phyloP scores from a whole-genome alignment of 257 asterid genomes.

The Solanum chiquidenum region DNA sequence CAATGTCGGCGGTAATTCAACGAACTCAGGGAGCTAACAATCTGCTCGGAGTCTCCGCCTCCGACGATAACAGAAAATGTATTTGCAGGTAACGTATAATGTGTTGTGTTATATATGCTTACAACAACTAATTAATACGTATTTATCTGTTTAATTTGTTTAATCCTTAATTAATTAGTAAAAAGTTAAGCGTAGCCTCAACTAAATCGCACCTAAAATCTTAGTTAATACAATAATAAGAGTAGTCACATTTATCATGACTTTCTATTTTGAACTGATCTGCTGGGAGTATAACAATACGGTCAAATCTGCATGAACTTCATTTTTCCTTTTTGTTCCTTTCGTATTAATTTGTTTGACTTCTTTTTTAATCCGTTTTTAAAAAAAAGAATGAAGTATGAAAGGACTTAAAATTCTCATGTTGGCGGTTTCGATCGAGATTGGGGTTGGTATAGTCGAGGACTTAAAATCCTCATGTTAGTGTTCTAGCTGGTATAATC shows the following conservation, averaged over 20 bases:
- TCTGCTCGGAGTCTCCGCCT: background rate
- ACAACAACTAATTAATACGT: background rate
- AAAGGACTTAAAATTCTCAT: background rate
- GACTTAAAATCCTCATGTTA: too few relatives aligned
- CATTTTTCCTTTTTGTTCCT: background rate
- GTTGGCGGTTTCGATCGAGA: background rate
- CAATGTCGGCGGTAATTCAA: background rate
- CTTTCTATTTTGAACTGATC: background rate
- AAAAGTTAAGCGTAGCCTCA: background rate
- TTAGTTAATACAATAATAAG: background rate
- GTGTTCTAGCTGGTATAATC: background rate
- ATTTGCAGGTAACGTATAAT: background rate
- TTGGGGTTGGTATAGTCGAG: background rate
- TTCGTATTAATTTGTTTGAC: too few relatives aligned
- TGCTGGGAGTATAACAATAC: background rate
- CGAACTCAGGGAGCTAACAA: background rate
- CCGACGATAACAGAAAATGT: background rate
- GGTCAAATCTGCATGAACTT: background rate
- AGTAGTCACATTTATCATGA: background rate
- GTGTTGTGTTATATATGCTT: background rate
- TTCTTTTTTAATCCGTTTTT: background rate
- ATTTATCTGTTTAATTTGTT: background rate
- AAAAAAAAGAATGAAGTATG: too few relatives aligned
- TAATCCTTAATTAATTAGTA: background rate
- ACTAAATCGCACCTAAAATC: background rate